Evolutionary conservation across 345 rosid genomes (phyloP), one percentile per base, ranked within the genome.

Genomic region (Alliaria petiolata): DNA sequence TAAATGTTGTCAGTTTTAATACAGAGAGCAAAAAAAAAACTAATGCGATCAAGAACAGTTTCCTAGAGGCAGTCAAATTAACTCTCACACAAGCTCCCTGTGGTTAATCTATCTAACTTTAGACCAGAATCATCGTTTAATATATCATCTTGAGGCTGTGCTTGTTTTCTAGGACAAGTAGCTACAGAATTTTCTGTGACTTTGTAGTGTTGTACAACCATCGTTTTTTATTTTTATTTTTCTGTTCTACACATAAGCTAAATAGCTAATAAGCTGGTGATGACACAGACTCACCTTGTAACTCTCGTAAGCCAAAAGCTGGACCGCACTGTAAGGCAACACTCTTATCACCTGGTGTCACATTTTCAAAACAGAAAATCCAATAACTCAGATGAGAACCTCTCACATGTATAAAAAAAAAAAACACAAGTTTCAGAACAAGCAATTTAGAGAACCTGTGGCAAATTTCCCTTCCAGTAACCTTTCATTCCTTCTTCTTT

Each of bases 401-500:
- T 14, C 17, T 50, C 20, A 42, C 62, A 3, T 34, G 47, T 20
- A 46, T 55, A 20, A 10, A 44, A 14, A 11, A 20, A 10, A 44
- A 14, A 11, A 15, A 0, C 57, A 65, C 10, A 30, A 62, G 17
- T 43, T 39, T 43, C n/a, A 9, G 72, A 70, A 19, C 3, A 50
- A 67, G 45, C 45, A 73, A 66, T 15, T 39, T 12, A 55, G 35
- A 33, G 70, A 43, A 91, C 97, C 98, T 95, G 99, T 25, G 99
- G 99, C 56, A 95, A 87, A 78, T 95, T 95, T 70, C 98, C 99
- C 70, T 95, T 95, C 99, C 99, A 89, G 55, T 89, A 95, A n/a
- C 99, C 98, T 82, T 88, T 95, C 12, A 95, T 45, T 62, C 99
- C 99, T 77, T 88, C 96, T 69, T 95, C 96, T 80, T 91, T 89